Evolutionary conservation across 192 early-diverging fungal genomes (phyloP).

Genomic region (Diversispora eburnea): DNA sequence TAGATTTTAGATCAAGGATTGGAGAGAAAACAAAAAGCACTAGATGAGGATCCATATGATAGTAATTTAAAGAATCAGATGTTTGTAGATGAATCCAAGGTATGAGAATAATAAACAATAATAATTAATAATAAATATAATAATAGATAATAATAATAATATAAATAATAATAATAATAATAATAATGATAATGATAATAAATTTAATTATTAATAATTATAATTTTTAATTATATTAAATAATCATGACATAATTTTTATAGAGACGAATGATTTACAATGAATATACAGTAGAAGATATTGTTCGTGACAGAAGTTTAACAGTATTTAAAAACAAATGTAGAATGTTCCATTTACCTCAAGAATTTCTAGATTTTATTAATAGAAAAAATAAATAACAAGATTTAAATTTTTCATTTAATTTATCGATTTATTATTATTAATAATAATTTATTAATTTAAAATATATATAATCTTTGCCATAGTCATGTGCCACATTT

Average conservation of each 20-base stretch:
- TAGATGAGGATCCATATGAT: conserved; percentile 19
- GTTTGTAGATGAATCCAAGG: conserved; percentile 27
- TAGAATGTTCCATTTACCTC: conserved; percentile 53
- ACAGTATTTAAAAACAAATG: conserved; percentile 68
- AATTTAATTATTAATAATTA: neutral
- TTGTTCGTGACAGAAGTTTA: conserved; percentile 63
- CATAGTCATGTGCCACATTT: no score
- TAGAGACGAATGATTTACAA: conserved; percentile 67
- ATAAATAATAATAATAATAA: neutral
- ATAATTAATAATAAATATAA: conserved; percentile 2
- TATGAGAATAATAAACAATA: neutral
- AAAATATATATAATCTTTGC: no score
- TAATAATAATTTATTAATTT: no score
- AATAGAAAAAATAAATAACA: conserved; percentile 12
- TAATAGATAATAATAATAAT: neutral
- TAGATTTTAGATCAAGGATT: conserved; percentile 45
- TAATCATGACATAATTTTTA: conserved; percentile 1
- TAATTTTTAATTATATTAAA: conserved; percentile 1
- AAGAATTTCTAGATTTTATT: conserved; percentile 41
- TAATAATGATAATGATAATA: neutral
- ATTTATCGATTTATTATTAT: no score
- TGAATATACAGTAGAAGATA: conserved; percentile 67
- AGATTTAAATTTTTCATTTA: neutral
- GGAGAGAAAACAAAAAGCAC: conserved; percentile 28
- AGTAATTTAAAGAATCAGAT: conserved; percentile 8